Conservation (phyloP, 768 basidiomycete species). For the Mycena latifolia region DNA sequence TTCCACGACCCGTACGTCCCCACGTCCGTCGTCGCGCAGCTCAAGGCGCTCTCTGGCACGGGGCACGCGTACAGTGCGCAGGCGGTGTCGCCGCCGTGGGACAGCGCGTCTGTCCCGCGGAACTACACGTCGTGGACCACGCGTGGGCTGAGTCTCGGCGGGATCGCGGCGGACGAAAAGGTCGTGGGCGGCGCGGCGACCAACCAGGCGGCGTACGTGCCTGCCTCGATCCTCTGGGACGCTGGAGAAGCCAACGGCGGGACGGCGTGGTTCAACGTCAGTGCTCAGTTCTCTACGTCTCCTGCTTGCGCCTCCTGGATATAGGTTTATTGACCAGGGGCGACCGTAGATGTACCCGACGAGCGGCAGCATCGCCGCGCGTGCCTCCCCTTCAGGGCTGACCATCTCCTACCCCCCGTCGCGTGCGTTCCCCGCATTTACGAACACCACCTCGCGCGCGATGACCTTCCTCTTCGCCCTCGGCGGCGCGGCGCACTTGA, state of each 20-base stretch:
- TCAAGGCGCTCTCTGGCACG: conserved; percentile 24
- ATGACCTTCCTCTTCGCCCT: conserved; percentile 47
- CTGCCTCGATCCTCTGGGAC: conserved; percentile 43
- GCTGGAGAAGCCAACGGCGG: conserved; percentile 19
- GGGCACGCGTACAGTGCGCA: conserved; percentile 39
- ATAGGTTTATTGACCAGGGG: not conserved
- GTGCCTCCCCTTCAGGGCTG: conserved; percentile 37
- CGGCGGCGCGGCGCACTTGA: conserved; percentile 37
- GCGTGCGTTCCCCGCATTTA: conserved; percentile 42
- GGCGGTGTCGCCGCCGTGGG: conserved; percentile 46
- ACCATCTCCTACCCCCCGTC: conserved; percentile 44
- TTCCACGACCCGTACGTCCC: conserved; percentile 46
- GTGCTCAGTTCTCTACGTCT: conserved; percentile 13
- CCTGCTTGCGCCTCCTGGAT: too few species aligned
- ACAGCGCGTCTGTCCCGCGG: conserved; percentile 38
- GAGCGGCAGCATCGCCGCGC: conserved; percentile 40
- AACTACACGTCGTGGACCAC: conserved; percentile 47
- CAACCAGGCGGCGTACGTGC: conserved; percentile 40
- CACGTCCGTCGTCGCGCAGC: conserved; percentile 26
- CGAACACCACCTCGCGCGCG: conserved; percentile 32
- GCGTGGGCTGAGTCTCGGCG: conserved; percentile 44
- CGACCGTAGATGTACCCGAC: conserved; percentile 38
- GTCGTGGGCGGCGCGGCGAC: conserved; percentile 44
- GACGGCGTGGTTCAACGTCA: conserved; percentile 42
- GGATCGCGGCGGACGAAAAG: conserved; percentile 41